These are phyloP conservation scores for Zizania palustris DNA, from an alignment of 202 grass and related monocot genomes.

Conservation along the genomic window DNA sequence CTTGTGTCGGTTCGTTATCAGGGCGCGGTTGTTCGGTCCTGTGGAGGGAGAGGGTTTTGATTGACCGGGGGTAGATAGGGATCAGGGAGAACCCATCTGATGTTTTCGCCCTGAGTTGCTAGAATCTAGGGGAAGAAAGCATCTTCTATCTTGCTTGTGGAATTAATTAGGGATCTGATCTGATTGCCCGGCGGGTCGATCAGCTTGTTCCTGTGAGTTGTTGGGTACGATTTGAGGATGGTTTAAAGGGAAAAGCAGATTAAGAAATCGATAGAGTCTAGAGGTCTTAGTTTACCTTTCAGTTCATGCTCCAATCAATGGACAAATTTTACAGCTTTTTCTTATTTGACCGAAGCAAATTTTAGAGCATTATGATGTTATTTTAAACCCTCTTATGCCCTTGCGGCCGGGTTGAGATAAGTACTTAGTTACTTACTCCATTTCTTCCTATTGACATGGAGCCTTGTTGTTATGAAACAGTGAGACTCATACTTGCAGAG, in stretches of 20 bases:
- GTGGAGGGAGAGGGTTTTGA: background rate
- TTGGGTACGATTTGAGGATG: background rate
- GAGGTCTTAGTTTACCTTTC: background rate
- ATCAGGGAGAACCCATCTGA: background rate
- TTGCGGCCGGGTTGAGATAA: background rate
- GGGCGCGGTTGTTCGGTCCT: background rate
- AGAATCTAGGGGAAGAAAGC: background rate
- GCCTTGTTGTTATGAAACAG: background rate
- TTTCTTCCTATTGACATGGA: too few relatives aligned
- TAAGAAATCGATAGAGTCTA: background rate
- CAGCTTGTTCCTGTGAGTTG: background rate
- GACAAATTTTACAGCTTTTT: background rate
- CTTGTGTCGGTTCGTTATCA: background rate
- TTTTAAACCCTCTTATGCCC: background rate
- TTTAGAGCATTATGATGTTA: background rate
- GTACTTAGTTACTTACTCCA: background rate
- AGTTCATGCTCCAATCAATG: background rate
- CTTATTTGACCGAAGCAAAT: too few relatives aligned
- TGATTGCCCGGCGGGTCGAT: background rate
- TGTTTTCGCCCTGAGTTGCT: background rate
- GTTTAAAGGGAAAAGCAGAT: background rate
- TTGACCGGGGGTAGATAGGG: background rate
- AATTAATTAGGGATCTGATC: conserved; percentile 7
- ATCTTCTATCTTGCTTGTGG: background rate
- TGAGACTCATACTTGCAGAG: background rate